A percentile compares a stretch with the other conserved stretches of the same genome.
Conservation (phyloP, 129 eudicot genomes). For the sunflower (Helianthus annuus) region DNA sequence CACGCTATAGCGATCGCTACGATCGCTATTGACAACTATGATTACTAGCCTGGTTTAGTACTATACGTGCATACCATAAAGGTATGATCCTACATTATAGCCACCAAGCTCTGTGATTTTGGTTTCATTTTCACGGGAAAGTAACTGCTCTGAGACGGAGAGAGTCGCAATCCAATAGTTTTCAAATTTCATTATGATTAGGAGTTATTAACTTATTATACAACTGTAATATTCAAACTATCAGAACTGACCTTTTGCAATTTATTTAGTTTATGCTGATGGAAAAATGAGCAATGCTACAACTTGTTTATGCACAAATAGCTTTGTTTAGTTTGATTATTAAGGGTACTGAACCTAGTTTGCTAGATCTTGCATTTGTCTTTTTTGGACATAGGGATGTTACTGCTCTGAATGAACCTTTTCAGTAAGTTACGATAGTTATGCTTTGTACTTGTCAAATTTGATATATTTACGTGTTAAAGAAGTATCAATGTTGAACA, state of each 20-base stretch:
- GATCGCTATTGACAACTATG: too few species aligned
- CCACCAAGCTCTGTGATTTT: not conserved
- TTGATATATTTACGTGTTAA: not conserved
- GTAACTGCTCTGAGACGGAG: not conserved
- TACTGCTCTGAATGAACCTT: not conserved
- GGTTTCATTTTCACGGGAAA: not conserved
- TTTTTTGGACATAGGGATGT: not conserved
- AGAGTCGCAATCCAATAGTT: not conserved
- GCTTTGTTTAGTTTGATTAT: not conserved
- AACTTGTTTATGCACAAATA: not conserved
- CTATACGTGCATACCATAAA: too few species aligned
- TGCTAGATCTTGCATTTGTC: not conserved
- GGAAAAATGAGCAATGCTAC: not conserved
- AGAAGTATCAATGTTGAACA: not conserved
- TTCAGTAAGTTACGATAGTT: not conserved
- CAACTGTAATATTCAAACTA: not conserved
- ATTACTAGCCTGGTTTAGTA: too few species aligned
- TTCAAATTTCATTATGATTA: not conserved
- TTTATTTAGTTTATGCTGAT: not conserved
- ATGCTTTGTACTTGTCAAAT: not conserved
- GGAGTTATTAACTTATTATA: not conserved
- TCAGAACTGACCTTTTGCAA: not conserved
- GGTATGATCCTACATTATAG: too few species aligned
- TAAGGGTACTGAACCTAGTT: constrained; percentile 7
- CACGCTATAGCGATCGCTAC: too few species aligned